A percentile compares a stretch with the other conserved stretches of the same genome.
phyloP scores from a whole-genome alignment of 129 eudicot genomes.

The Daucus carota region DH1_v3.0 NC_030381.2:31471501-31472000 shows the following conservation, averaged over 20 bases:
- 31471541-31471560: too few species aligned
- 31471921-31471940: not conserved
- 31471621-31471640: too few species aligned
- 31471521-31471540: too few species aligned
- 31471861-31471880: not conserved
- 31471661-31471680: not conserved
- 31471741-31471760: not conserved
- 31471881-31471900: not conserved
- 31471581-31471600: too few species aligned
- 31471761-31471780: not conserved
- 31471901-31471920: not conserved
- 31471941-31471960: not conserved
- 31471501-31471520: too few species aligned
- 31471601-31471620: too few species aligned
- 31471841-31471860: not conserved
- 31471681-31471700: not conserved
- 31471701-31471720: not conserved
- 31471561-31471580: too few species aligned
- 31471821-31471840: not conserved
- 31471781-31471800: not conserved
- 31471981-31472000: not conserved
- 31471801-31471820: not conserved
- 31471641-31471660: too few species aligned
- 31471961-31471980: not conserved
- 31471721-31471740: not conserved